A percentile compares a stretch with the other conserved stretches of the same genome.
phyloP scores from a whole-genome alignment of 129 eudicot species.

The Deinandra increscens region DNA sequence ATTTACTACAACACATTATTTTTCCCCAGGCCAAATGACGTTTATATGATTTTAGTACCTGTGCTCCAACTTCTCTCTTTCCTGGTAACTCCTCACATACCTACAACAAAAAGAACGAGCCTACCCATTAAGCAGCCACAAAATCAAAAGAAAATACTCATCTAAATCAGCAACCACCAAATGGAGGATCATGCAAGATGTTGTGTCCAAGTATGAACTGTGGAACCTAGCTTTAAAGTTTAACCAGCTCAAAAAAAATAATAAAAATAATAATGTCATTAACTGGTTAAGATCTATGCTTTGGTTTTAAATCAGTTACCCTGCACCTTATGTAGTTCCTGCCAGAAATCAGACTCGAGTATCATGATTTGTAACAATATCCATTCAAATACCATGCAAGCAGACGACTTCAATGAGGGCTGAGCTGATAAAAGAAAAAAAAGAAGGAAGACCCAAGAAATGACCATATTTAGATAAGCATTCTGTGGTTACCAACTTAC shows the following conservation, averaged over 20 bases:
- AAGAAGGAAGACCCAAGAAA: no score
- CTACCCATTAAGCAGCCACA: neutral
- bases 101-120: conserved; percentile 22
- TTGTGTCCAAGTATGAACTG: neutral
- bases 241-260: neutral
- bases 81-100: conserved; percentile 39
- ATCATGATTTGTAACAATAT: no score
- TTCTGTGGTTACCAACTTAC: no score
- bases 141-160: neutral
- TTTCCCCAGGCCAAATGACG: conserved; percentile 4
- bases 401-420: no score
- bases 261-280: conserved; percentile 1
- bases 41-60: conserved; percentile 21
- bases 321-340: no score
- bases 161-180: neutral
- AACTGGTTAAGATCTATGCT: neutral
- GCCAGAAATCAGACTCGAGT: no score
- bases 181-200: neutral
- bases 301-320: no score
- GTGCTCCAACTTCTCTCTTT: conserved; percentile 37
- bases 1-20: conserved; percentile 32
- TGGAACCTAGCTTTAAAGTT: neutral
- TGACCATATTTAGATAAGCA: no score
- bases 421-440: no score
- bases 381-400: no score